Evolutionary conservation across 2,329 filamentous ascomycete species (phyloP), one percentile per base, ranked within the genome.

Genomic region (Diaporthe velutina): DNA sequence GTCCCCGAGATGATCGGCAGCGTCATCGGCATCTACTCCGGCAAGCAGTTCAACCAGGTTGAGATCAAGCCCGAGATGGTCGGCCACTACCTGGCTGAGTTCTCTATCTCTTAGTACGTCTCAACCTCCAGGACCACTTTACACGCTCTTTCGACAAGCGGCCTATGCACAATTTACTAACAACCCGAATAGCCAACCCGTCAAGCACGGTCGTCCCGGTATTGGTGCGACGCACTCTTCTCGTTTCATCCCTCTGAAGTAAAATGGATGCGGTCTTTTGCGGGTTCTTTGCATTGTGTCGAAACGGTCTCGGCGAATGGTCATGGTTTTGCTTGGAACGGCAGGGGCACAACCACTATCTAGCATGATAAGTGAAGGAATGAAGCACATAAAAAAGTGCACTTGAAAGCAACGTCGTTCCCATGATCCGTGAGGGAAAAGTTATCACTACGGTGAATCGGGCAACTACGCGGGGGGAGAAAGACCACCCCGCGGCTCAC

Each of bases 1-100:
- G 97, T 99, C 82, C 97, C 97, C 83, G 97, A 99, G 92, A 98
- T 99, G 97, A 99, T 99, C 86, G 97, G 97, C 84, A 94, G 91
- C 88, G 96, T 99, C 84, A 94, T 99, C 84, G 97, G 96, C 86
- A 97, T 99, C 91, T 99, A 99, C 94, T 98, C 95, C 81, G 97
- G 97, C 86, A 99, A 99, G 94, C 96, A 98, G 90, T 99, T 99
- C 94, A 99, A 99, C 94, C 96, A 98, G 92, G 96, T 99, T 83
- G 97, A 99, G 90, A 97, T 99, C 91, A 98, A 98, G 93, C 97
- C 97, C 83, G 97, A 99, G 92, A 99, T 99, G 97, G 97, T 99
- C 88, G 97, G 97, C 87, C 96, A 98, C 92, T 98, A 98, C 92
- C 92, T 99, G 81, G 97, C 91, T 85, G 97, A 99, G 90, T 99